Percentiles rank a stretch among this genome's conserved stretches.
phyloP scores from a whole-genome alignment of 495 filamentous ascomycete species.

The Penicillium fimorum region DNA sequence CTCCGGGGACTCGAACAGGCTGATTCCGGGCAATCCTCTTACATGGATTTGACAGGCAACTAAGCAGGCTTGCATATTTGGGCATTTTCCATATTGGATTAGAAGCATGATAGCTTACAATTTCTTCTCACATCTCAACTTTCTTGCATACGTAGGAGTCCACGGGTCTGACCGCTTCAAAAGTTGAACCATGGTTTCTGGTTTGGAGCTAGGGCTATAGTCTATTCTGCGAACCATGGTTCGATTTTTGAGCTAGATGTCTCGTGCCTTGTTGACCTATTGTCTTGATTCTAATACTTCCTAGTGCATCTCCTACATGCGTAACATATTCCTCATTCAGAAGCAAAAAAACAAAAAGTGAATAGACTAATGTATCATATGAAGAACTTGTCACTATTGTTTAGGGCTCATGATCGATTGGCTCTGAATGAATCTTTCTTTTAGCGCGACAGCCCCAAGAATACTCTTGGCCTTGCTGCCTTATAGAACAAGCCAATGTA shows the following conservation, averaged over 20 bases:
- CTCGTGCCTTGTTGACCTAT: background rate
- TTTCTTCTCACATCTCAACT: background rate
- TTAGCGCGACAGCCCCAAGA: conserved; percentile 15
- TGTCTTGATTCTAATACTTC: background rate
- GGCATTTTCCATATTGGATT: conserved; percentile 6
- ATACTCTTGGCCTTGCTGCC: conserved; percentile 21
- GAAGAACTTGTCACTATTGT: conserved; percentile 1
- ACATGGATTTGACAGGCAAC: conserved; percentile 7
- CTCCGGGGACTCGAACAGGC: background rate
- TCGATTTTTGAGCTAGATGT: background rate
- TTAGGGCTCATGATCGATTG: conserved; percentile 24
- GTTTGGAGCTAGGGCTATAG: conserved; percentile 6
- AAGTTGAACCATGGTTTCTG: background rate
- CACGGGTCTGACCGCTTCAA: conserved; percentile 15
- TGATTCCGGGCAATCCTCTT: conserved; percentile 6
- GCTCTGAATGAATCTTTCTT: conserved; percentile 29
- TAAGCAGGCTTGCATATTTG: background rate
- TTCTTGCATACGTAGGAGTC: conserved; percentile 10
- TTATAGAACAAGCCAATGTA: conserved; percentile 9
- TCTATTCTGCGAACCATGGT: conserved; percentile 7
- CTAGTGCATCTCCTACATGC: background rate
- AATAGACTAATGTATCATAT: background rate
- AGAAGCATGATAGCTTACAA: background rate
- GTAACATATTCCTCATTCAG: background rate
- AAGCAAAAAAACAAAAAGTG: background rate